Conservation (phyloP, 148 eudicot genomes). For the Diospyros kaki region DNA sequence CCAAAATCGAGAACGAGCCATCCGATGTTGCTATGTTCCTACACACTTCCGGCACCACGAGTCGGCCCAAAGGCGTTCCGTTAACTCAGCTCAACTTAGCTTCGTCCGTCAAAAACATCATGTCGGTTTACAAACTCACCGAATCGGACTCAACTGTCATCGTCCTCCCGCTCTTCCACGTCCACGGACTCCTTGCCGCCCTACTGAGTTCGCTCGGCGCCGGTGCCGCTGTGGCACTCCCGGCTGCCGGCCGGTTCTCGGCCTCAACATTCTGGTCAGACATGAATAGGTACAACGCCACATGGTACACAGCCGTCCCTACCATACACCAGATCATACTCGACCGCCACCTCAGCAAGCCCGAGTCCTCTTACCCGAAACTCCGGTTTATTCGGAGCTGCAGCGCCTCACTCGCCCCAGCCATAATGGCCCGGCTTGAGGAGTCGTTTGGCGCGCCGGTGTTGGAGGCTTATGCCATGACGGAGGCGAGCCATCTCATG, state of each 20-base stretch:
- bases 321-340: conserved; percentile 91
- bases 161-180: conserved; percentile 86
- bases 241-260: conserved; percentile 79
- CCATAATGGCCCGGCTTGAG: conserved; percentile 59
- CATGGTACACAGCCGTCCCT: conserved; percentile 98
- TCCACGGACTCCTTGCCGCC: conserved; percentile 72
- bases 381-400: conserved; percentile 92
- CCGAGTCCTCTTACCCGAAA: conserved; percentile 65
- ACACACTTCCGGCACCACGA: conserved; percentile 98
- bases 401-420: conserved; percentile 80
- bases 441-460: conserved; percentile 84
- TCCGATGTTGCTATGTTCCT: conserved; percentile 72
- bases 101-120: conserved; percentile 71
- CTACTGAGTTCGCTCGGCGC: conserved; percentile 71
- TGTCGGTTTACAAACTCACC: conserved; percentile 58
- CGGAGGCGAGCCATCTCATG: conserved; percentile 90
- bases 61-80: conserved; percentile 96
- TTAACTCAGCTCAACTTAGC: conserved; percentile 64
- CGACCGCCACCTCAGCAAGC: conserved; percentile 58
- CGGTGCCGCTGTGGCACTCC: conserved; percentile 75
- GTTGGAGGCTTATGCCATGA: conserved; percentile 97
- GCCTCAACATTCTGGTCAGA: conserved; percentile 86
- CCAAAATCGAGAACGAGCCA: conserved; percentile 47
- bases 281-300: conserved; percentile 59
- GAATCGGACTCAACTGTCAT: conserved; percentile 85